Evolutionary conservation across 805 yeast species (phyloP).

Genomic region (Cyberlindnera subsufficiens): DNA sequence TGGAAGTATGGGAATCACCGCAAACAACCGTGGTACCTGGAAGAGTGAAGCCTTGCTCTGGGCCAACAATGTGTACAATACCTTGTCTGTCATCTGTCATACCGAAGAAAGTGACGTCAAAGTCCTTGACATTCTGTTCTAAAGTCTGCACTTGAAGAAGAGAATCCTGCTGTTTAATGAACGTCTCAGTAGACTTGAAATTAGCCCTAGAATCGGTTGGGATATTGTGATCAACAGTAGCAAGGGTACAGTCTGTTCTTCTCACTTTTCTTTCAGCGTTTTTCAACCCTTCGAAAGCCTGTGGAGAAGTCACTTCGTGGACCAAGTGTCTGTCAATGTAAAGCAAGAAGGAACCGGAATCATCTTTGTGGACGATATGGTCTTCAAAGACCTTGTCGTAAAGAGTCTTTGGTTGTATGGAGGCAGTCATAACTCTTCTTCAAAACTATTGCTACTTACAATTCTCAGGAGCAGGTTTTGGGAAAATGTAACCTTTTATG

Average conservation of each 20-base stretch:
- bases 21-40: slow-evolving; percentile 99
- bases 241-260: slow-evolving; percentile 87
- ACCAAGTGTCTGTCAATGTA: slow-evolving; percentile 96
- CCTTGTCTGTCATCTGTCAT: slow-evolving; percentile 95
- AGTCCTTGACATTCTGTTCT: slow-evolving; percentile 87
- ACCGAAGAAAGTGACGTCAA: slow-evolving; percentile 88
- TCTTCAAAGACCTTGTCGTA: slow-evolving; percentile 96
- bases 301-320: slow-evolving; percentile 98
- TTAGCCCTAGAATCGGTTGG: slow-evolving; percentile 86
- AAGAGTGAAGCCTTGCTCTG: slow-evolving; percentile 96
- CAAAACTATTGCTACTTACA: background rate
- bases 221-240: slow-evolving; percentile 95
- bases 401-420: slow-evolving; percentile 45
- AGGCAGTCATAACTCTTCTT: slow-evolving; percentile 4
- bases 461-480: background rate
- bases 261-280: slow-evolving; percentile 87
- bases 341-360: slow-evolving; percentile 77
- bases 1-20: slow-evolving; percentile 98
- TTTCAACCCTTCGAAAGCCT: slow-evolving; percentile 93
- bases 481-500: background rate
- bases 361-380: slow-evolving; percentile 88
- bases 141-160: slow-evolving; percentile 87
- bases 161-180: slow-evolving; percentile 87
- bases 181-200: slow-evolving; percentile 67
- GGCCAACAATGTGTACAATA: slow-evolving; percentile 97